phyloP scores from a whole-genome alignment of 2,329 filamentous ascomycete genomes.

The Bertia moriformis region DNA sequence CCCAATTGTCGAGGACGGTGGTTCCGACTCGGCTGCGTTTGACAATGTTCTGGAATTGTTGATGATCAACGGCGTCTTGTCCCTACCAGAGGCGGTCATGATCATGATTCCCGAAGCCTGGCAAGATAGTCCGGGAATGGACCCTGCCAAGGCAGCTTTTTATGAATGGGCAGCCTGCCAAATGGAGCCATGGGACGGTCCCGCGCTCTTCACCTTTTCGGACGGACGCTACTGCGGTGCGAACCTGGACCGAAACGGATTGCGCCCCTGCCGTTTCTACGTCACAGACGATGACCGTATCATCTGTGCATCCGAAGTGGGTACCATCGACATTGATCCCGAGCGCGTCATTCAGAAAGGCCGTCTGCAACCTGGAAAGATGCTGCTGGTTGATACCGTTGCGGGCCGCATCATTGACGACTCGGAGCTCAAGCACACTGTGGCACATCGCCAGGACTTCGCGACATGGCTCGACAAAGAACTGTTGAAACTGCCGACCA shows the following conservation, averaged over 20 bases:
- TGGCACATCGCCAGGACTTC: conserved; percentile 79
- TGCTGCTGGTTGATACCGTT: conserved; percentile 87
- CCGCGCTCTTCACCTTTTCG: conserved; percentile 90
- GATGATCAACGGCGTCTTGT: conserved; percentile 89
- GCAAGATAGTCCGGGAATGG: conserved; percentile 86
- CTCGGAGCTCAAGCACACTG: conserved; percentile 74
- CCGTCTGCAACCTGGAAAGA: conserved; percentile 81
- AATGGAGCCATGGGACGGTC: conserved; percentile 98
- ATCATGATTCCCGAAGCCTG: conserved; percentile 96
- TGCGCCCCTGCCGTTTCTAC: conserved; percentile 92
- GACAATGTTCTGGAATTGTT: conserved; percentile 91
- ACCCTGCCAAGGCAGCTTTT: conserved; percentile 88
- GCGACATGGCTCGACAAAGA: conserved; percentile 74
- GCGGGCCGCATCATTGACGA: conserved; percentile 87
- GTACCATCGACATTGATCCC: conserved; percentile 80
- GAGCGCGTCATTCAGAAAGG: conserved; percentile 86
- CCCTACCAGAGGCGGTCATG: conserved; percentile 91
- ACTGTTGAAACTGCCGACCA: conserved; percentile 65
- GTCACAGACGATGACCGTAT: conserved; percentile 93
- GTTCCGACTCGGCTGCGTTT: conserved; percentile 91
- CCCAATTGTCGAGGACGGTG: conserved; percentile 89
- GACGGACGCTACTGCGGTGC: conserved; percentile 94
- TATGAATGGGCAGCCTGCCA: conserved; percentile 98
- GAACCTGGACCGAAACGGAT: conserved; percentile 87
- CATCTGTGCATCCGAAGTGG: conserved; percentile 91